Evolutionary conservation across 495 filamentous ascomycete species (phyloP).

Genomic region (Cudoniella acicularis): DNA sequence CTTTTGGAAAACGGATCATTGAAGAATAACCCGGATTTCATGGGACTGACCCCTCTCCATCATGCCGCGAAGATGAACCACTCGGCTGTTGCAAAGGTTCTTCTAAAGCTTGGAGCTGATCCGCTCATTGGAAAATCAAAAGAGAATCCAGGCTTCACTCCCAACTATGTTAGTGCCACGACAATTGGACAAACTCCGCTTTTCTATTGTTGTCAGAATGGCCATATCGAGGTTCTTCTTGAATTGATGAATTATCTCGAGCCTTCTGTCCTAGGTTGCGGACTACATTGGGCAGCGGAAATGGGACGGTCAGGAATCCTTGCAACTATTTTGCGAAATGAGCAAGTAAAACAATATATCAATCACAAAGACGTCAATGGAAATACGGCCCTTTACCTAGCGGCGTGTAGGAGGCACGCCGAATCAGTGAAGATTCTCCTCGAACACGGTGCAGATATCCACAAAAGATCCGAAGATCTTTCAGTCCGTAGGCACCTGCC

Average conservation of each 20-base stretch:
- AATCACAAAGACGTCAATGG: not conserved
- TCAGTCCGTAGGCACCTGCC: not conserved
- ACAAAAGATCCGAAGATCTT: not conserved
- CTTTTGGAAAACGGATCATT: constrained; percentile 17
- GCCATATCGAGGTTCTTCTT: not conserved
- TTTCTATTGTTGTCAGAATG: constrained; percentile 23
- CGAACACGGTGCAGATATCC: not conserved
- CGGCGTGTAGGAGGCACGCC: not conserved
- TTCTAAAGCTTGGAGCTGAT: constrained; percentile 21
- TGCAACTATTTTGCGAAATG: not conserved
- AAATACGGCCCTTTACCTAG: not conserved
- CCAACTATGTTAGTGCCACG: not conserved
- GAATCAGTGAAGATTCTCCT: not conserved
- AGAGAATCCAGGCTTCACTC: not conserved
- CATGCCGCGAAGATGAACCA: constrained; percentile 6
- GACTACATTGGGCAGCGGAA: not conserved
- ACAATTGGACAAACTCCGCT: constrained; percentile 10
- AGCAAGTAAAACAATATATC: not conserved
- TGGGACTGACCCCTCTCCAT: constrained; percentile 26
- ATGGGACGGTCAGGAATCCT: not conserved
- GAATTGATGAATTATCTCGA: constrained; percentile 3
- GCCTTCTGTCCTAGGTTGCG: constrained; percentile 18
- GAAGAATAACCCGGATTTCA: constrained; percentile 3
- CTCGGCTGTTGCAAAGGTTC: constrained; percentile 1
- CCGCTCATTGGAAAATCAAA: constrained; percentile 19